Evolutionary conservation across 192 early-diverging fungal genomes (phyloP), one percentile per base, ranked within the genome.

Genomic region (Dissophora globulifera): DNA sequence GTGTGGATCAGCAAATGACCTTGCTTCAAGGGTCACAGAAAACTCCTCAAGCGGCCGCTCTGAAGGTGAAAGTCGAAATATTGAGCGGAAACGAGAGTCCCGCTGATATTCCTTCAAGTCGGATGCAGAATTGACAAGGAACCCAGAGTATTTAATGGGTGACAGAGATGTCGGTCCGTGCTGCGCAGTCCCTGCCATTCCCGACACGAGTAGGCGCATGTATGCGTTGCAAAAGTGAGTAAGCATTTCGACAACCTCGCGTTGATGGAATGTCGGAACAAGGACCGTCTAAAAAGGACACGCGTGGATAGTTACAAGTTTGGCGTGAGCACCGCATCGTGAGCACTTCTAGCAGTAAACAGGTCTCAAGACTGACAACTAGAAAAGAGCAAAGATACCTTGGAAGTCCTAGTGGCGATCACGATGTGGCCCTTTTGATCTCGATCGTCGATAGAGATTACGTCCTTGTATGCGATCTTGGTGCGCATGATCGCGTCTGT

Each of bases 171-270:
- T n/a, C n/a, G n/a, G n/a, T n/a, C n/a, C n/a, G n/a, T n/a, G n/a
- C 29, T 58, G 9, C n/a, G 27, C 31, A 15, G 43, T 27, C 19
- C 30, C 41, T 10, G 48, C 26, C 27, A 64, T 50, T 29, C 58
- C 56, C 15, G 56, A 47, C 3, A 56, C 58, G 20, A 76, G 25
- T 6, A 66, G 10, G 13, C 50, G 35, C 72, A 76, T 76, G 22
- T 76, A 49, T 15, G 72, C 63, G 31, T 76, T 76, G 16, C 62
- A 76, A 32, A 67, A 76, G 46, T 76, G 72, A 5, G 57, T 55
- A 8, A 76, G 46, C 47, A 76, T 67, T 23, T 76, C 72, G 4
- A 67, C 31, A 2, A 76, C 40, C 23, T 76, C 72, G 0, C 59
- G 63, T 29, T 61, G 63, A 25, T 76, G 72, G 29, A 76, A 76